These are phyloP conservation scores for Hibiscus tridactylites DNA, from an alignment of 345 rosid species.

Conservation along the genomic window DNA sequence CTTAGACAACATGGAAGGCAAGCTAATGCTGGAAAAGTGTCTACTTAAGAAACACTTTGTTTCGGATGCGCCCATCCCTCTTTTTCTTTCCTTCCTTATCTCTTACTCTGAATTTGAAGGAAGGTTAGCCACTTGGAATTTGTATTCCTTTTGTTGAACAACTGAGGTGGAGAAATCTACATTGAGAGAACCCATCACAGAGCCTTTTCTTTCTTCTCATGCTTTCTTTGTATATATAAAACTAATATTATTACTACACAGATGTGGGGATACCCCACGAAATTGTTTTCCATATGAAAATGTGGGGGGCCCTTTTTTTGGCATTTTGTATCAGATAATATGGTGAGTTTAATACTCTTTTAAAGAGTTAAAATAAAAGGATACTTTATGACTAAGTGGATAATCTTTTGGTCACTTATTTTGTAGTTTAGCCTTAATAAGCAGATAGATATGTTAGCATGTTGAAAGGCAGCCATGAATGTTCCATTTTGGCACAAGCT, in stretches of 20 bases:
- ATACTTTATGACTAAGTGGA: constrained; percentile 9
- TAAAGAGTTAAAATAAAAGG: neutral
- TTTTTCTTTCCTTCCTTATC: neutral
- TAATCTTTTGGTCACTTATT: neutral
- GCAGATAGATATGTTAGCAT: too few relatives aligned
- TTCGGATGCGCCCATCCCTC: neutral
- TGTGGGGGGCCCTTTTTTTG: constrained; percentile 11
- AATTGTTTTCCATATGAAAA: constrained; percentile 1
- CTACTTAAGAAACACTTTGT: neutral
- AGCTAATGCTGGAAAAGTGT: neutral
- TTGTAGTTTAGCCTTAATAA: too few relatives aligned
- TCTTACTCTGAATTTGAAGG: neutral
- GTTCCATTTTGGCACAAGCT: too few relatives aligned
- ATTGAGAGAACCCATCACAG: neutral
- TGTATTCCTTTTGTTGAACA: neutral
- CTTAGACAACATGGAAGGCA: constrained; percentile 5
- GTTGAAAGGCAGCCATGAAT: too few relatives aligned
- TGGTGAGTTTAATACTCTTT: constrained; percentile 12
- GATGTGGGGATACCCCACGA: neutral
- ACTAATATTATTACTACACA: neutral
- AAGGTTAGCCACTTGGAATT: neutral
- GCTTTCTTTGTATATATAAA: neutral
- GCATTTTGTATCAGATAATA: neutral
- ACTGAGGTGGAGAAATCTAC: neutral
- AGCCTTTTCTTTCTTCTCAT: constrained; percentile 7